phyloP scores from a whole-genome alignment of 768 basidiomycete species.

The Kwoniella dejecticola region DNA sequence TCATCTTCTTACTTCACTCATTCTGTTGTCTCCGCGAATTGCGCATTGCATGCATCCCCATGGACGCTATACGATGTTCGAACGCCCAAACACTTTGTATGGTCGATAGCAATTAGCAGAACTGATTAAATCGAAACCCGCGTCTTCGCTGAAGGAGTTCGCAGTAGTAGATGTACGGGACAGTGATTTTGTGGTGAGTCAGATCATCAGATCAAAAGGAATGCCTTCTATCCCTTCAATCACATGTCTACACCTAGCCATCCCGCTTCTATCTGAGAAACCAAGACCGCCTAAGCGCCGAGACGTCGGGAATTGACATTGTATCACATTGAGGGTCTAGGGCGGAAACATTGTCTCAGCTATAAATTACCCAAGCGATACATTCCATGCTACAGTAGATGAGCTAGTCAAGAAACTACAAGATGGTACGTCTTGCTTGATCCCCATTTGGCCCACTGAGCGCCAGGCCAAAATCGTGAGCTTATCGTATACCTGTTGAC shows the following conservation, averaged over 20 bases:
- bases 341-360: conserved; percentile 54
- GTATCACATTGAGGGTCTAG: conserved; percentile 23
- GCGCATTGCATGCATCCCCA: no score
- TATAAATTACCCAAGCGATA: conserved; percentile 47
- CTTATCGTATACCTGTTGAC: neutral
- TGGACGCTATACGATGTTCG: no score
- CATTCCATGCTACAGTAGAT: conserved; percentile 46
- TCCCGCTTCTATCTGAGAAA: no score
- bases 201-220: neutral
- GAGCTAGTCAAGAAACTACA: conserved; percentile 47
- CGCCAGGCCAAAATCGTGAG: no score
- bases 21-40: no score
- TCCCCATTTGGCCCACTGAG: no score
- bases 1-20: no score
- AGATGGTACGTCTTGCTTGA: conserved; percentile 30
- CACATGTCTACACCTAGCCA: no score
- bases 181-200: conserved; percentile 50
- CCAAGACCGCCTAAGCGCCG: no score
- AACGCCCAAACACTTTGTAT: no score
- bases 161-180: conserved; percentile 53
- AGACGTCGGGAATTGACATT: no score
- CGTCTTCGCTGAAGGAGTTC: conserved; percentile 26
- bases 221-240: no score
- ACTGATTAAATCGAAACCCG: conserved; percentile 43
- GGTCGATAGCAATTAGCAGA: conserved; percentile 52